Evolutionary conservation across 2,329 filamentous ascomycete species (phyloP), one percentile per base, ranked within the genome.

Genomic region (Trichoderma semiorbis): DNA sequence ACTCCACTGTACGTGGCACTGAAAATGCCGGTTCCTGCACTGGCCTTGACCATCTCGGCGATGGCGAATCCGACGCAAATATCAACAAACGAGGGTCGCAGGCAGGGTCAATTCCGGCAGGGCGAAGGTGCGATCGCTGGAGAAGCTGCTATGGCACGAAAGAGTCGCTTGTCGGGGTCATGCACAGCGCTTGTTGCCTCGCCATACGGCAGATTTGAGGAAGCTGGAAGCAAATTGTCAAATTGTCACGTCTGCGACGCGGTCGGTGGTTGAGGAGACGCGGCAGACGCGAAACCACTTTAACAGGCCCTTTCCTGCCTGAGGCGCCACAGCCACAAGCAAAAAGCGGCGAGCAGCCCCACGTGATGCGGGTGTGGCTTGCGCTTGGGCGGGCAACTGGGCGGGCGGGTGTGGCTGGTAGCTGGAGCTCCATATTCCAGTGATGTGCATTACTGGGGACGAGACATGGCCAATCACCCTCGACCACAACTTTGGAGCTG

Each of bases 1-100:
- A 91, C 90, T 80, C 90, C 89, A 81, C 89, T 91, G 79, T 91
- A 92, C 24, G 90, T 91, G 74, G 89, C 90, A 81, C 88, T 90
- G 82, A 91, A 92, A 73, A 92, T 86, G 78, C 88, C 87, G 30
- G 84, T 82, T 50, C 80, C 80, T 58, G 78, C 77, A 74, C 75
- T 78, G 75, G 78, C 81, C 78, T 87, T 87, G 74, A 83, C 84
- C 86, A 88, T 88, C 62, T 77, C 78, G 77, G 75, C 75, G 76
- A 74, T 74, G 34, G 68, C 7, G 50, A 34, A 8, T 34, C 50
- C 50, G 60, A 12, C 39, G 18, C 39, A 58, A 62, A 57, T 24
- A 53, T 36, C 14, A 50, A 36, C 68, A 72, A 73, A 69, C 32
- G n/a, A 66, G 24, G 53, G 71, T 58, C 24, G 69, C 72, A 32